These are phyloP conservation scores for Volvariella surrecta DNA, from an alignment of 1,284 basidiomycete species.

Conservation along the genomic window DNA sequence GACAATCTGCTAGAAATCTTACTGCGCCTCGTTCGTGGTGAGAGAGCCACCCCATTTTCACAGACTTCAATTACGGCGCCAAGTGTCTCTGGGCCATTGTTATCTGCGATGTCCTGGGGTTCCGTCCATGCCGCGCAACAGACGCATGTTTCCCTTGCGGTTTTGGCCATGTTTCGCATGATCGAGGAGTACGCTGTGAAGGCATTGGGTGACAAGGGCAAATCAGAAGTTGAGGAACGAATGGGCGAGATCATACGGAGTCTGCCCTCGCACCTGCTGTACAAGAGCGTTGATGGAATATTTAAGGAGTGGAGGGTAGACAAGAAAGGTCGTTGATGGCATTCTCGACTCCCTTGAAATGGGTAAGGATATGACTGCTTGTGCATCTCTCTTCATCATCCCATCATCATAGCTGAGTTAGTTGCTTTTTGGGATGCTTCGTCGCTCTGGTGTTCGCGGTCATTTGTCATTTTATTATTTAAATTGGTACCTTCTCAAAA, in stretches of 20 bases:
- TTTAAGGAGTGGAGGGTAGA: constrained; percentile 86
- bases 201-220: constrained; percentile 58
- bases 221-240: constrained; percentile 65
- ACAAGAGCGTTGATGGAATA: constrained; percentile 86
- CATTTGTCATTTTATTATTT: too few species aligned
- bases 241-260: constrained; percentile 85
- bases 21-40: constrained; percentile 81
- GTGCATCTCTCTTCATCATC: too few species aligned
- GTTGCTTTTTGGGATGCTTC: too few species aligned
- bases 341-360: not conserved
- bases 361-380: too few species aligned
- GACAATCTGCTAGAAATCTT: constrained; percentile 90
- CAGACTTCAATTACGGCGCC: constrained; percentile 52
- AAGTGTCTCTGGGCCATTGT: constrained; percentile 52
- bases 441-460: too few species aligned
- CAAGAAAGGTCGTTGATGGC: constrained; percentile 51
- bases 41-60: constrained; percentile 67
- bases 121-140: constrained; percentile 82
- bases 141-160: constrained; percentile 87
- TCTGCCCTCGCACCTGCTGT: constrained; percentile 76
- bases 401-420: too few species aligned
- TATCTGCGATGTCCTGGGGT: constrained; percentile 61
- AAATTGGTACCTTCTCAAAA: too few species aligned
- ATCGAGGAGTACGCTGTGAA: constrained; percentile 74
- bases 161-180: constrained; percentile 84